Percentiles rank a stretch among this genome's conserved stretches.
These are phyloP conservation scores for Solanum hybrid DNA, from an alignment of 305 asterid genomes.

Conservation along the genomic window DNA sequence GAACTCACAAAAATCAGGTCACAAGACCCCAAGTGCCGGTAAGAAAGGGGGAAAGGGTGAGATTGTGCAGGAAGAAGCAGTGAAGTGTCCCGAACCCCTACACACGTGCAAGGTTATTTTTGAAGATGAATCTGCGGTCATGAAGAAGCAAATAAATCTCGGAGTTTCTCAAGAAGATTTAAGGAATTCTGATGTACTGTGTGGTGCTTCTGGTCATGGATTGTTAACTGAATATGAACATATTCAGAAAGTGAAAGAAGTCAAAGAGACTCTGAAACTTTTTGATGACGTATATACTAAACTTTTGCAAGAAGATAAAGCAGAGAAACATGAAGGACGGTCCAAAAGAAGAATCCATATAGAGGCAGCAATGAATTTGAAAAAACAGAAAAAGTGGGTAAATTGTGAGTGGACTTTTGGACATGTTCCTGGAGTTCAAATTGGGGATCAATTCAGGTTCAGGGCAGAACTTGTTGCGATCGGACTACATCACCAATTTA, in stretches of 20 bases:
- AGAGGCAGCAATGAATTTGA: background rate
- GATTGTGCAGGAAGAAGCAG: background rate
- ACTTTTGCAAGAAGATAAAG: constrained; percentile 4
- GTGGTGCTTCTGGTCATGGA: constrained; percentile 7
- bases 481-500: constrained; percentile 20
- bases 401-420: constrained; percentile 8
- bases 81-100: background rate
- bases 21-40: background rate
- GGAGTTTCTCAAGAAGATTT: background rate
- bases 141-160: background rate
- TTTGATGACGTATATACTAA: constrained; percentile 5
- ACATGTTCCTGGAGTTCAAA: constrained; percentile 26
- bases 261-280: background rate
- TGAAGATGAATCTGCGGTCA: background rate
- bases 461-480: constrained; percentile 21
- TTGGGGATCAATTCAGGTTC: constrained; percentile 22
- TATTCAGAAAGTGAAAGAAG: constrained; percentile 3
- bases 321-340: background rate
- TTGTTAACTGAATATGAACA: background rate
- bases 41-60: background rate
- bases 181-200: background rate
- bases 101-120: background rate
- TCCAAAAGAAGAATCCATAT: background rate
- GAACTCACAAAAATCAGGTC: background rate
- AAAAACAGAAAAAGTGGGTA: constrained; percentile 11